phyloP scores from a whole-genome alignment of 1,139 yeast genomes.

The Saccharomyces hybrid region DNA sequence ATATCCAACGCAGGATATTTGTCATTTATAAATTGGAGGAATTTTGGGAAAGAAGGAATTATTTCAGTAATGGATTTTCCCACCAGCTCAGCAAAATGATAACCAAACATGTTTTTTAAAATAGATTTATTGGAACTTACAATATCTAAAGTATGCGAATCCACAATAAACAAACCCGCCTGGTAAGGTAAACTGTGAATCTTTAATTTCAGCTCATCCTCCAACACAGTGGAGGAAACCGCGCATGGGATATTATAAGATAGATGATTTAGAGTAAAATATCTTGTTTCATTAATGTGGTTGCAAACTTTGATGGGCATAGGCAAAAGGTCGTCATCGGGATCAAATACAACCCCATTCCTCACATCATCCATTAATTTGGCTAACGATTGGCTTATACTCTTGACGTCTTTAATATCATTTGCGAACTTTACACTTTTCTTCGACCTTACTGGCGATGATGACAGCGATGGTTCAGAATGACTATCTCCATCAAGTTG shows the following conservation, averaged over 20 bases:
- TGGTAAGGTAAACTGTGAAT: constrained; percentile 77
- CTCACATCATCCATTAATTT: constrained; percentile 20
- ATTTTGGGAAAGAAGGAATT: constrained; percentile 56
- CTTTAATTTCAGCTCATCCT: constrained; percentile 41
- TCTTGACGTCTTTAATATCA: constrained; percentile 21
- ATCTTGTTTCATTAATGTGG: constrained; percentile 47
- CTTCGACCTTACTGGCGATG: constrained; percentile 10
- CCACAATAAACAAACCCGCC: constrained; percentile 72
- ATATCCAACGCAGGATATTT: constrained; percentile 38
- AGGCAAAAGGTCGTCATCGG: constrained; percentile 32
- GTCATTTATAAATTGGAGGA: constrained; percentile 44
- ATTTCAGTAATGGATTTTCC: constrained; percentile 48
- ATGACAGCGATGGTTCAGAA: not conserved
- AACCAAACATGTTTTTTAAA: constrained; percentile 71
- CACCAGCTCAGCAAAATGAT: constrained; percentile 41
- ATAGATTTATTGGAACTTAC: constrained; percentile 63
- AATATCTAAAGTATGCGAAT: constrained; percentile 18
- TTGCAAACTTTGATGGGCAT: constrained; percentile 36
- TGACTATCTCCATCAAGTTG: not conserved
- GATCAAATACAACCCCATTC: constrained; percentile 26
- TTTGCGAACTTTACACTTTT: constrained; percentile 30
- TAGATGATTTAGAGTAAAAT: constrained; percentile 50
- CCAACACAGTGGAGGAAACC: constrained; percentile 51
- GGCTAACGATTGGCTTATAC: constrained; percentile 26
- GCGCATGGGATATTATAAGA: constrained; percentile 58